Conservation (phyloP, 495 filamentous ascomycete genomes). For the Lophiostoma macrostomum region DNA sequence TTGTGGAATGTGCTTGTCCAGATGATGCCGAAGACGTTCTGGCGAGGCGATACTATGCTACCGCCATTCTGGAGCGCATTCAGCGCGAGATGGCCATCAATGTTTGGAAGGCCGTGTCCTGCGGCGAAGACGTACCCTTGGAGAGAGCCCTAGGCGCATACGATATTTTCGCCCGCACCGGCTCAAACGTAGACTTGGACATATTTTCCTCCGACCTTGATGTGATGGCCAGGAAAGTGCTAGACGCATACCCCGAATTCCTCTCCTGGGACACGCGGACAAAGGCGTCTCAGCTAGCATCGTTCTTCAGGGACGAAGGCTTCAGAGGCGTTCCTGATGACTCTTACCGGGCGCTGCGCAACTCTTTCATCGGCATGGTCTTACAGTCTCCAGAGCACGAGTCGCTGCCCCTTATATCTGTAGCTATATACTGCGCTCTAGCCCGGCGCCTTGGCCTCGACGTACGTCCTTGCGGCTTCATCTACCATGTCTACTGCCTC, state of each 20-base stretch:
- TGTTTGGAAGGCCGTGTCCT: slow-evolving; percentile 63
- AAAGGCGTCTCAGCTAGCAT: slow-evolving; percentile 64
- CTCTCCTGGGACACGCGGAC: slow-evolving; percentile 54
- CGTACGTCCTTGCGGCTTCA: slow-evolving; percentile 71
- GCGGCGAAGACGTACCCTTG: slow-evolving; percentile 55
- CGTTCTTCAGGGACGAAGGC: slow-evolving; percentile 61
- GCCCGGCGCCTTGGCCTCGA: slow-evolving; percentile 64
- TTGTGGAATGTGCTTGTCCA: slow-evolving; percentile 58
- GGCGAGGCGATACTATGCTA: slow-evolving; percentile 80
- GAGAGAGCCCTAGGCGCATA: slow-evolving; percentile 77
- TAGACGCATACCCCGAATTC: slow-evolving; percentile 48
- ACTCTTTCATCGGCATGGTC: slow-evolving; percentile 77
- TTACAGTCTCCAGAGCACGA: slow-evolving; percentile 59
- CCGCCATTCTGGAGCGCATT: slow-evolving; percentile 69
- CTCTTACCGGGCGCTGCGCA: slow-evolving; percentile 75
- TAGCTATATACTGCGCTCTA: slow-evolving; percentile 67
- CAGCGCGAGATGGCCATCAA: slow-evolving; percentile 75
- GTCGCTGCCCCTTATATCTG: slow-evolving; percentile 75
- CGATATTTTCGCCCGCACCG: slow-evolving; percentile 80
- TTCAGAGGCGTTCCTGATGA: slow-evolving; percentile 64
- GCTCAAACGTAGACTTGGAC: slow-evolving; percentile 65
- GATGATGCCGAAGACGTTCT: slow-evolving; percentile 70
- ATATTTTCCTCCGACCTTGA: slow-evolving; percentile 68
- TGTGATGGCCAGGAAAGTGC: slow-evolving; percentile 55
- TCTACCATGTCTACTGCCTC: slow-evolving; percentile 74